Conservation (phyloP, 768 basidiomycete genomes). For the Podaxis sp. region DNA sequence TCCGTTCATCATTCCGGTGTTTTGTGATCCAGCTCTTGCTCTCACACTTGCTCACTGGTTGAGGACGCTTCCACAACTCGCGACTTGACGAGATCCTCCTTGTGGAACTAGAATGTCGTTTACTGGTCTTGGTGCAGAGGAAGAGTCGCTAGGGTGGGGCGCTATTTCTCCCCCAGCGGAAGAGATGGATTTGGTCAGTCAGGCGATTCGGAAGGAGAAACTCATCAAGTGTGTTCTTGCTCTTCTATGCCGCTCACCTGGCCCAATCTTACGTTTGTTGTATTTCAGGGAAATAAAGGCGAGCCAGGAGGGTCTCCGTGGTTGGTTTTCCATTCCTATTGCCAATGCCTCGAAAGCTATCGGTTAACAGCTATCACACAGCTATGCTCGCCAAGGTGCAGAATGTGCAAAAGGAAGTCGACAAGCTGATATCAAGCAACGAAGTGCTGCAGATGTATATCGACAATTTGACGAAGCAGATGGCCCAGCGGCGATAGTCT, state of each 20-base stretch:
- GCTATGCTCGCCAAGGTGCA: conserved; percentile 69
- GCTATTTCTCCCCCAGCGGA: conserved; percentile 40
- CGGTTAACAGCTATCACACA: conserved; percentile 25
- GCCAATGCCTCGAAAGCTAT: not conserved
- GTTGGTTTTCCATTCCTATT: conserved; percentile 35
- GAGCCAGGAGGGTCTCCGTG: conserved; percentile 74
- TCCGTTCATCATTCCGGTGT: not conserved
- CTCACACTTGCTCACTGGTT: not conserved
- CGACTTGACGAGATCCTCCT: not conserved
- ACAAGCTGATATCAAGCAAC: conserved; percentile 77
- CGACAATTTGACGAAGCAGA: conserved; percentile 85
- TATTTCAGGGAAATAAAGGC: conserved; percentile 66
- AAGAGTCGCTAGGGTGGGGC: conserved; percentile 54
- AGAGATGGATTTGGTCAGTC: conserved; percentile 61
- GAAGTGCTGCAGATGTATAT: conserved; percentile 87
- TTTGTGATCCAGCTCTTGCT: not conserved
- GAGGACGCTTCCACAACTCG: not conserved
- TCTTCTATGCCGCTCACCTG: not conserved
- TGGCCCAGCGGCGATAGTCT: conserved; percentile 69
- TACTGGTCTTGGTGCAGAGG: conserved; percentile 36
- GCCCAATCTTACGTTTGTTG: not conserved
- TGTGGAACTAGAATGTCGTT: conserved; percentile 45
- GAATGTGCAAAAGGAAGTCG: conserved; percentile 73
- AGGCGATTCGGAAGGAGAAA: conserved; percentile 76
- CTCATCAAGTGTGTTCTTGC: conserved; percentile 62